phyloP scores from a whole-genome alignment of 169 alveolate genomes.

The Eimeria praecox region DNA sequence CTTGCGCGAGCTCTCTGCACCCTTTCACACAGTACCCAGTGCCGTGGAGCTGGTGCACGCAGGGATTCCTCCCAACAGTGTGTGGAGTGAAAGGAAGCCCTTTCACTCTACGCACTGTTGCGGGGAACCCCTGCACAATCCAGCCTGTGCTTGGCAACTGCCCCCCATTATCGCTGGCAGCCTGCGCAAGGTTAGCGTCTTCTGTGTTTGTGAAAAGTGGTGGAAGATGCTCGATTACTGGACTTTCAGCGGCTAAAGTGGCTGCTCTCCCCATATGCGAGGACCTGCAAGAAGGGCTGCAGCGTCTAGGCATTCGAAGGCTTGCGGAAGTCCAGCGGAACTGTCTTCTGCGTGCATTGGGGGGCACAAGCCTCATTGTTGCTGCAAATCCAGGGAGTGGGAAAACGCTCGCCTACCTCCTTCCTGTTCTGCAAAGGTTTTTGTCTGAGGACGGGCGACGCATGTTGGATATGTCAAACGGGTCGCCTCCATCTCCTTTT shows the following conservation, averaged over 20 bases:
- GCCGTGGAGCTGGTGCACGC: neutral
- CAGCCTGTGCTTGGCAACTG: neutral
- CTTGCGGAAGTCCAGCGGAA: slow-evolving; percentile 65
- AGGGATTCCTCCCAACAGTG: too few species aligned
- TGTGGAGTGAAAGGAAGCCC: too few species aligned
- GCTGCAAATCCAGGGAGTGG: slow-evolving; percentile 97
- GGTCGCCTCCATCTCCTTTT: neutral
- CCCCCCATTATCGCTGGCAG: neutral
- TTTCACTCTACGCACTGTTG: neutral
- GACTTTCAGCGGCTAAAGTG: slow-evolving; percentile 58
- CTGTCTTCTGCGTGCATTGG: slow-evolving; percentile 66
- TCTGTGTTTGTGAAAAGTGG: neutral
- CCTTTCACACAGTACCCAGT: neutral
- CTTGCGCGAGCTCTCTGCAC: neutral
- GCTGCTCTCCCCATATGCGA: slow-evolving; percentile 55
- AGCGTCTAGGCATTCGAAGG: slow-evolving; percentile 45
- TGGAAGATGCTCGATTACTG: slow-evolving; percentile 14
- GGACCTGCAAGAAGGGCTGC: slow-evolving; percentile 52
- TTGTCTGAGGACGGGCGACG: neutral
- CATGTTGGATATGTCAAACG: neutral
- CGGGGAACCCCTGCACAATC: neutral
- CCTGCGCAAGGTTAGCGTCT: neutral
- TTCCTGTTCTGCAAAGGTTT: slow-evolving; percentile 88
- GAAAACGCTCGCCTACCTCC: slow-evolving; percentile 94
- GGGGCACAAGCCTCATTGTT: slow-evolving; percentile 70